Percentiles rank a stretch among this genome's conserved stretches.
Evolutionary conservation across 345 rosid species (phyloP).

Genomic region (Rhizophora mangle): DNA sequence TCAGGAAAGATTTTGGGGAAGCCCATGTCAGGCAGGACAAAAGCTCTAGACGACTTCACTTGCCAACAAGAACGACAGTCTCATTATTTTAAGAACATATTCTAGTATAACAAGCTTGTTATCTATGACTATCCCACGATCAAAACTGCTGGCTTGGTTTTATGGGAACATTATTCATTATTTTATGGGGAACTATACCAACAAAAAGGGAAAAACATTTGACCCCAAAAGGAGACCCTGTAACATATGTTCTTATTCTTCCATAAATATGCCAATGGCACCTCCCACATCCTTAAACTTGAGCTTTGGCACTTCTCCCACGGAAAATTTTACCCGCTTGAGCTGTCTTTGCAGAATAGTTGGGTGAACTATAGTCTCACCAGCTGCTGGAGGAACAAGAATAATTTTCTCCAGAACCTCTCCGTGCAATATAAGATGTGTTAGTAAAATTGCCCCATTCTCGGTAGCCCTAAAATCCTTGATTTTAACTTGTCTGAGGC

Average conservation of each 20-base stretch:
- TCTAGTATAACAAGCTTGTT: too few relatives aligned
- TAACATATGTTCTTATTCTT: not conserved
- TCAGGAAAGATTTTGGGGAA: too few relatives aligned
- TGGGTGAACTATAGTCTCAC: not conserved
- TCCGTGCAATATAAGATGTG: not conserved
- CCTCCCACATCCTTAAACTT: constrained; percentile 2
- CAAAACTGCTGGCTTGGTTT: too few relatives aligned
- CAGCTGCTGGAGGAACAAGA: constrained; percentile 1
- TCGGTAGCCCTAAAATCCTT: not conserved
- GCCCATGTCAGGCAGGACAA: too few relatives aligned
- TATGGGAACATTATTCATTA: too few relatives aligned
- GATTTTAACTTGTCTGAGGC: not conserved
- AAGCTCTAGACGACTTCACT: too few relatives aligned
- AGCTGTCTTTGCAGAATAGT: not conserved
- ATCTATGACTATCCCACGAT: too few relatives aligned
- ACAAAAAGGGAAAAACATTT: too few relatives aligned
- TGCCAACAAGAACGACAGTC: too few relatives aligned
- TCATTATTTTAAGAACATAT: too few relatives aligned
- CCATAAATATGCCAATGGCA: not conserved
- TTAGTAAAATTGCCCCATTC: not conserved
- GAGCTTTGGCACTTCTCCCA: not conserved
- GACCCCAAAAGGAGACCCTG: too few relatives aligned
- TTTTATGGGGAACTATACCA: too few relatives aligned
- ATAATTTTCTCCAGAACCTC: constrained; percentile 8
- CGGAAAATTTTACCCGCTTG: not conserved